These are phyloP conservation scores for Chlorella sorokiniana DNA, from an alignment of 139 green algal genomes.

Conservation along the genomic window DNA sequence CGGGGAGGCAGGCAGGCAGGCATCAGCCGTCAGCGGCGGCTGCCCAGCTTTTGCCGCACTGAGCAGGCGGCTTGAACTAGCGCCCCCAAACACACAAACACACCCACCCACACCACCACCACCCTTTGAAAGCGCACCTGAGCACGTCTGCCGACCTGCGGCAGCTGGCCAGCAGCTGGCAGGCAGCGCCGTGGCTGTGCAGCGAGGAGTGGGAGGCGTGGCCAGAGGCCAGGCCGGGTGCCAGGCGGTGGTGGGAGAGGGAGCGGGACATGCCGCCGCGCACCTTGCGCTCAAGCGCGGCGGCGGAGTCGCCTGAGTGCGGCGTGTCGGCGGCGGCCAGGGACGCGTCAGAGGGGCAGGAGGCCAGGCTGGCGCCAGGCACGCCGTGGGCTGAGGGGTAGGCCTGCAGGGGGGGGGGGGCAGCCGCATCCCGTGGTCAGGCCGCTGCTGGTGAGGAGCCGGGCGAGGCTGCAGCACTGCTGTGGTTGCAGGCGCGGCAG, in stretches of 20 bases:
- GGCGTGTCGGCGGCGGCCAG: slow-evolving; percentile 16
- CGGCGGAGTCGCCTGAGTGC: slow-evolving; percentile 2
- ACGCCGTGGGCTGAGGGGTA: slow-evolving; percentile 22
- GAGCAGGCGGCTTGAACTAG: no score
- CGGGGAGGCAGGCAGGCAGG: no score
- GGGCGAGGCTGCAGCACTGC: no score
- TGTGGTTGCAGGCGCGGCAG: no score
- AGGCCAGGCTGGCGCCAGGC: background rate
- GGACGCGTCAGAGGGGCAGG: slow-evolving; percentile 7
- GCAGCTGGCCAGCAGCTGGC: background rate
- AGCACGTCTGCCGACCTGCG: background rate
- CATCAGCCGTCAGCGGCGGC: no score
- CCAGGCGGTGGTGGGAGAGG: slow-evolving; percentile 6
- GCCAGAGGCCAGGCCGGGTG: background rate
- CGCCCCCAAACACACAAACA: no score
- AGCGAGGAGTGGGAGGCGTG: slow-evolving; percentile 1
- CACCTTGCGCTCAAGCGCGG: slow-evolving; percentile 24
- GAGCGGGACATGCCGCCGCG: slow-evolving; percentile 24
- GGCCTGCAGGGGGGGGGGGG: slow-evolving; percentile 3
- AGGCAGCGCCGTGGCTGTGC: background rate
- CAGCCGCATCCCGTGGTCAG: background rate
- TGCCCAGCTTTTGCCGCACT: no score
- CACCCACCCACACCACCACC: no score
- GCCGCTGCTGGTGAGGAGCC: background rate
- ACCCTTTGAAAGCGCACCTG: background rate